Evolutionary conservation across 2,329 filamentous ascomycete species (phyloP).

Genomic region (Pseudocercospora vitis): DNA sequence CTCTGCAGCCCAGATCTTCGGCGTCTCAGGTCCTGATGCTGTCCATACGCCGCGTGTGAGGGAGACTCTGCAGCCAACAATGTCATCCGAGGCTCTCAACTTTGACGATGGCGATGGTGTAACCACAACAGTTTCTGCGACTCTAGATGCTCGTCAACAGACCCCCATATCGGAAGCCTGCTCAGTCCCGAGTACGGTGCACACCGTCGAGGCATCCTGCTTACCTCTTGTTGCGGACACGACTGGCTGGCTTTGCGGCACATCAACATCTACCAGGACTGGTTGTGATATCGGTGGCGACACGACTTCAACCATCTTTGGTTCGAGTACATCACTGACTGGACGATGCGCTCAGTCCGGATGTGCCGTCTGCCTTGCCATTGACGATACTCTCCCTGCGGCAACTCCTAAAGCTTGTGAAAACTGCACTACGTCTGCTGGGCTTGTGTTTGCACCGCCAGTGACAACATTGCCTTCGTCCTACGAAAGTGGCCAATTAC

Average conservation of each 20-base stretch:
- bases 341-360: slow-evolving; percentile 8
- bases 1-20: neutral
- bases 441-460: neutral
- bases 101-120: neutral
- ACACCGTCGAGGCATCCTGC: slow-evolving; percentile 9
- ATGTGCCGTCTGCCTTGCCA: slow-evolving; percentile 7
- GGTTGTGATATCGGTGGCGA: slow-evolving; percentile 9
- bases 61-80: neutral
- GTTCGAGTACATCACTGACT: slow-evolving; percentile 4
- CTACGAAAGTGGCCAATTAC: neutral
- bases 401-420: neutral
- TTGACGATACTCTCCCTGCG: neutral
- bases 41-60: neutral
- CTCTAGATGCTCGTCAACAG: slow-evolving; percentile 1
- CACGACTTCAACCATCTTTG: slow-evolving; percentile 7
- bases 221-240: slow-evolving; percentile 6
- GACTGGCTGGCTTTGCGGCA: neutral
- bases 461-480: neutral
- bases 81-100: neutral
- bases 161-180: slow-evolving; percentile 3
- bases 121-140: neutral
- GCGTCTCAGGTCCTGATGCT: neutral
- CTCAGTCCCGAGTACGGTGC: slow-evolving; percentile 1
- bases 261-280: slow-evolving; percentile 4
- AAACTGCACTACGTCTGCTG: slow-evolving; percentile 8